These are phyloP conservation scores for Starmerella powellii DNA, from an alignment of 805 yeast genomes.

Conservation along the genomic window DNA sequence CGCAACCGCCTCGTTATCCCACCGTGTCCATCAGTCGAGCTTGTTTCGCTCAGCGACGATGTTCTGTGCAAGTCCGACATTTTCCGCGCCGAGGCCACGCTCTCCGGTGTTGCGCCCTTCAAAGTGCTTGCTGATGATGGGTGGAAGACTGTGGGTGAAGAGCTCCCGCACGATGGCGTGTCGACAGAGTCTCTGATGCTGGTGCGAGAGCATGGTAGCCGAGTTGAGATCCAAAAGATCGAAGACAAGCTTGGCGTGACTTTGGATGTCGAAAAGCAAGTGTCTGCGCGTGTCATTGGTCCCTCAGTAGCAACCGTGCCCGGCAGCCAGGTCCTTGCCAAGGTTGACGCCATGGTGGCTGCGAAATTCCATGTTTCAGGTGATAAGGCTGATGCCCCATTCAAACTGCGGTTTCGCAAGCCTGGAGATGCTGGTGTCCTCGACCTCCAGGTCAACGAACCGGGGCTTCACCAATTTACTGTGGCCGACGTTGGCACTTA, in stretches of 20 bases:
- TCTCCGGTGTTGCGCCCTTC: constrained; percentile 71
- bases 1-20: constrained; percentile 47
- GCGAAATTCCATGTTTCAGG: constrained; percentile 17
- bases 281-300: neutral
- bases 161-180: constrained; percentile 5
- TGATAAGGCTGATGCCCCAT: constrained; percentile 36
- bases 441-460: neutral
- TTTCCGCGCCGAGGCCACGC: constrained; percentile 42
- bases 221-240: neutral
- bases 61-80: constrained; percentile 45
- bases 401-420: constrained; percentile 27
- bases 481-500: constrained; percentile 50
- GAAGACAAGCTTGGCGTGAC: constrained; percentile 5
- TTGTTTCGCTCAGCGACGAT: constrained; percentile 31
- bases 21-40: constrained; percentile 62
- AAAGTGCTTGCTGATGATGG: constrained; percentile 31
- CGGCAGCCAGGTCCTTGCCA: constrained; percentile 1
- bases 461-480: constrained; percentile 2
- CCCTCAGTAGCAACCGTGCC: neutral
- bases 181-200: no score
- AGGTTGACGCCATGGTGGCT: neutral
- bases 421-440: constrained; percentile 9
- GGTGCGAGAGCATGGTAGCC: neutral
- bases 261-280: neutral
- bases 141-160: constrained; percentile 12